phyloP scores from a whole-genome alignment of 2,329 filamentous ascomycete species.

The Akanthomyces uredinophilus region DNA sequence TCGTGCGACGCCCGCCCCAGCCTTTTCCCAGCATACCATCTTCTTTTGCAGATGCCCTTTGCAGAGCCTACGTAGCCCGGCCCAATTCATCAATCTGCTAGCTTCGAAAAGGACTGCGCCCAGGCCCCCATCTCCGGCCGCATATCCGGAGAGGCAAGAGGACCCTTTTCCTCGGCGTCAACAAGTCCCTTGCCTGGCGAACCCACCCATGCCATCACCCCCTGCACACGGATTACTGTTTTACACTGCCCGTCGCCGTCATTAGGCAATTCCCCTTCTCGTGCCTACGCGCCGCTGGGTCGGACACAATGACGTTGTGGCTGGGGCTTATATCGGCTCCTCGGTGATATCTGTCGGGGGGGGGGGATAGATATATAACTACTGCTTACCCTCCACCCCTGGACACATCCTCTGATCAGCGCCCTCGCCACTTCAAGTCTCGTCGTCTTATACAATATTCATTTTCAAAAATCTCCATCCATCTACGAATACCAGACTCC shows the following conservation, averaged over 20 bases:
- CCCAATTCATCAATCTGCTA: neutral
- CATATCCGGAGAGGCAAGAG: constrained; percentile 8
- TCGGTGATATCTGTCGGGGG: neutral
- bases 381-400: constrained; percentile 3
- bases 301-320: constrained; percentile 6
- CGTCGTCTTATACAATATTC: too few relatives aligned
- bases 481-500: neutral
- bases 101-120: neutral
- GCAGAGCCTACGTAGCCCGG: neutral
- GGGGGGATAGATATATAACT: constrained; percentile 1
- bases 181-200: neutral
- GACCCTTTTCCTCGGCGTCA: neutral
- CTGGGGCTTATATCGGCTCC: neutral
- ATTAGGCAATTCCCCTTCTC: too few relatives aligned
- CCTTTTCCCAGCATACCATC: neutral
- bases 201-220: neutral
- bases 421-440: neutral
- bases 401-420: neutral
- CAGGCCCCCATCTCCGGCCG: constrained; percentile 6
- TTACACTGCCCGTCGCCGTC: neutral
- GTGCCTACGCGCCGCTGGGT: too few relatives aligned
- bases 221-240: neutral
- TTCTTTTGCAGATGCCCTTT: neutral
- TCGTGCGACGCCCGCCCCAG: neutral
- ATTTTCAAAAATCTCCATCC: neutral